Percentiles rank a stretch among this genome's conserved stretches.
phyloP scores from a whole-genome alignment of 768 basidiomycete species.

The Suillus americanus region DNA sequence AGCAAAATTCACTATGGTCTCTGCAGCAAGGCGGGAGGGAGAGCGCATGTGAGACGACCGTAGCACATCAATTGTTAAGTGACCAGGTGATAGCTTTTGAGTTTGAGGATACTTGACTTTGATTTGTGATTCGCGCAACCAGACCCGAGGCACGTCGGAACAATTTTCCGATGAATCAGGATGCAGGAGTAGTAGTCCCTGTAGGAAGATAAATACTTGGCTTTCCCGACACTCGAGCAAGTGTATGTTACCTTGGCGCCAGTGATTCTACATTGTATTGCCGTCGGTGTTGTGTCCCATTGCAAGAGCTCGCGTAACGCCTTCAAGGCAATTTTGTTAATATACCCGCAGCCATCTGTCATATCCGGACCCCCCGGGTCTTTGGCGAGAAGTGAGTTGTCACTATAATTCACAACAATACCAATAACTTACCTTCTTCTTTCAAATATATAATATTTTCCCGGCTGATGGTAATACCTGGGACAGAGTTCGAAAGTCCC shows the following conservation, averaged over 20 bases:
- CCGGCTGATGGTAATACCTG: constrained; percentile 44
- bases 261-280: constrained; percentile 48
- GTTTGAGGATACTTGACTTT: constrained; percentile 43
- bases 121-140: constrained; percentile 41
- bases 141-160: constrained; percentile 25
- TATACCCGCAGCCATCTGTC: constrained; percentile 57
- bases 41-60: constrained; percentile 47
- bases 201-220: neutral
- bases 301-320: constrained; percentile 33
- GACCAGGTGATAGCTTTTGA: constrained; percentile 37
- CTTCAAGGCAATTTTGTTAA: constrained; percentile 38
- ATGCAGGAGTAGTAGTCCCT: constrained; percentile 30
- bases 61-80: constrained; percentile 53
- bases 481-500: constrained; percentile 63
- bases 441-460: constrained; percentile 37
- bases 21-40: constrained; percentile 48
- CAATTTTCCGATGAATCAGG: constrained; percentile 23
- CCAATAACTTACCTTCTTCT: constrained; percentile 47
- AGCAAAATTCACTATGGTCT: constrained; percentile 61
- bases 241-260: constrained; percentile 41
- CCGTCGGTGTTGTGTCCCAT: constrained; percentile 42
- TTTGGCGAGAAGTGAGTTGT: neutral
- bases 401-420: neutral
- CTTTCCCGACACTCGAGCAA: neutral
- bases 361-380: constrained; percentile 38